Percentiles rank a stretch among this genome's conserved stretches.
Evolutionary conservation across 2,329 filamentous ascomycete species (phyloP).

Genomic region (Elsinoe perseae): DNA sequence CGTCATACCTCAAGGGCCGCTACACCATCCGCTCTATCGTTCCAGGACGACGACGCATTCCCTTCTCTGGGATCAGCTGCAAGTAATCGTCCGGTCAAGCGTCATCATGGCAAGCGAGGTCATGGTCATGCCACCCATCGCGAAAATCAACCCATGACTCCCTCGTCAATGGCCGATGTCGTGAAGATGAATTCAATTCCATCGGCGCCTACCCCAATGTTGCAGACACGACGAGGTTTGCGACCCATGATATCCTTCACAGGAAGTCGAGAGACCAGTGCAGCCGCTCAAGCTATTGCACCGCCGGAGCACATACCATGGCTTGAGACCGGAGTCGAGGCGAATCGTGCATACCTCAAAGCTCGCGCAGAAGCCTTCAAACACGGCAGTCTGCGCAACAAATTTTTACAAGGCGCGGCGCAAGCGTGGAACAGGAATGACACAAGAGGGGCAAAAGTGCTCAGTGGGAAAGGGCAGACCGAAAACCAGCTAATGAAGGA

Average conservation of each 20-base stretch:
- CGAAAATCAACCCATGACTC: conserved; percentile 49
- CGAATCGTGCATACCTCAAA: conserved; percentile 91
- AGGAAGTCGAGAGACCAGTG: conserved; percentile 66
- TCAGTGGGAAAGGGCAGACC: conserved; percentile 87
- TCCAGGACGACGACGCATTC: conserved; percentile 94
- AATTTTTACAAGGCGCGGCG: conserved; percentile 92
- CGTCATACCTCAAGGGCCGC: conserved; percentile 62
- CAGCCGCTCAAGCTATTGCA: conserved; percentile 73
- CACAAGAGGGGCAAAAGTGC: conserved; percentile 86
- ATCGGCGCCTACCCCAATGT: conserved; percentile 48
- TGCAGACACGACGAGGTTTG: conserved; percentile 45
- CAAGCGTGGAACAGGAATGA: conserved; percentile 99
- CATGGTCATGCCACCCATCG: conserved; percentile 64
- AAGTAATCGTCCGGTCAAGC: conserved; percentile 69
- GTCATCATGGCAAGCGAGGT: conserved; percentile 85
- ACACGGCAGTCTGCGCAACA: conserved; percentile 91
- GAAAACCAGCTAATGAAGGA: conserved; percentile 98
- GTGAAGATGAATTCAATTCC: conserved; percentile 92
- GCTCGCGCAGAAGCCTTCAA: conserved; percentile 93
- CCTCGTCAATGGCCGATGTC: conserved; percentile 82
- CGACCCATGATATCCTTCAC: conserved; percentile 60
- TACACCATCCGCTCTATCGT: conserved; percentile 59
- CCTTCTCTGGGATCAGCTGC: conserved; percentile 74
- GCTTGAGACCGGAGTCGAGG: conserved; percentile 84
- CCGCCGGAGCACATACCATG: conserved; percentile 89